Evolutionary conservation across 257 asterid species (phyloP), one percentile per base, ranked within the genome.

Genomic region (Fraxinus anomala): DNA sequence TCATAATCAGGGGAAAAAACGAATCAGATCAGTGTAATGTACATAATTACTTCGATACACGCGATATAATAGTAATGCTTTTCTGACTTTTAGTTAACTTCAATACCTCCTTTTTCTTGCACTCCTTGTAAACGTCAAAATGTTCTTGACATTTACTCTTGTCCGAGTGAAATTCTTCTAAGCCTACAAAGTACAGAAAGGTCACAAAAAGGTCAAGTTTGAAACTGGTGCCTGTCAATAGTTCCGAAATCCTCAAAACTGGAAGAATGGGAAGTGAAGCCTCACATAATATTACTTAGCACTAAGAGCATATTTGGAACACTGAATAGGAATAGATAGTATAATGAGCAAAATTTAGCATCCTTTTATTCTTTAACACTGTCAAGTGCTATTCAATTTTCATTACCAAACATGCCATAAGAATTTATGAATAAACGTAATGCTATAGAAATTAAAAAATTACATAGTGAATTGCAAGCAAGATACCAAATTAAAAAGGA

Each of bases 61-160:
- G 79, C 30, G 24, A 70, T 40, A 77, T 1, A 68, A 42, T 10
- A 13, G 68, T 10, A 31, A 72, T 51, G 37, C 30, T 19, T 69
- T 73, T n/a, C 1, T 63, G 4, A 16, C 6, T 47, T 40, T 14
- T 5, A 24, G 23, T n/a, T 12, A 74, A 56, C 30, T 73, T 19
- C 31, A 31, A 44, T 83, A 93, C 99, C 97, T 95, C 99, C 76
- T 90, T 95, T 81, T 88, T 95, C 91, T 80, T 91, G 92, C 99
- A 95, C 87, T 93, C 97, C 92, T 93, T 93, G 92, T 95, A 95
- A 61, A 87, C 70, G 82, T 95, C 99, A 79, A 95, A 95, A 82
- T 95, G 94, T 67, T 86, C 89, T 82, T 95, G 97, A 80, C 99
- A 95, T 88, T 95, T 95, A 81, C 97, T 93, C 89, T 92, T 95